These are phyloP conservation scores for Cadophora gregata DNA, from an alignment of 2,329 filamentous ascomycete genomes.

Conservation along the genomic window DNA sequence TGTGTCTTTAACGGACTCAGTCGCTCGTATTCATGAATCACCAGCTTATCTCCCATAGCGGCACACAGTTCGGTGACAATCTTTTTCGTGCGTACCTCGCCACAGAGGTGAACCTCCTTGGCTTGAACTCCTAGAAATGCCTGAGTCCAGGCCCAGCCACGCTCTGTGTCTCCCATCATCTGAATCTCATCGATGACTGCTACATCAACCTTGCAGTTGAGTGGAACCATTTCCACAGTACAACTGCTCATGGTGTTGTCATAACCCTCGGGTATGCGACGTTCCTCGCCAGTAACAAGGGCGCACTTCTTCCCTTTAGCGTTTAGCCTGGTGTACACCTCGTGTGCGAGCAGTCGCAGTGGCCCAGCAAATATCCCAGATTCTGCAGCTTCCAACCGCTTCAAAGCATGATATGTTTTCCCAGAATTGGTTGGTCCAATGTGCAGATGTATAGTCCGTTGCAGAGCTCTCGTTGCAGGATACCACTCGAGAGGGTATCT, in stretches of 20 bases:
- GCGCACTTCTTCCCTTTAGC: conserved; percentile 79
- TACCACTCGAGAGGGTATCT: conserved; percentile 94
- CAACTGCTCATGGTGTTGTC: conserved; percentile 75
- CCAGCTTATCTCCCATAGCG: conserved; percentile 79
- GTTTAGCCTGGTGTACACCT: conserved; percentile 88
- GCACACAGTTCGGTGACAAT: conserved; percentile 80
- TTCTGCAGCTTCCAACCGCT: conserved; percentile 77
- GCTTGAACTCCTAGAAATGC: conserved; percentile 87
- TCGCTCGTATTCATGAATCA: conserved; percentile 83
- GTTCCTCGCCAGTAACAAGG: conserved; percentile 90
- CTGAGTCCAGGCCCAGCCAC: conserved; percentile 94
- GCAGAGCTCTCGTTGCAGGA: conserved; percentile 78
- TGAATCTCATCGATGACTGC: conserved; percentile 99
- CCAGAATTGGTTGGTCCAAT: conserved; percentile 98
- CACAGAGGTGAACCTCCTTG: conserved; percentile 90
- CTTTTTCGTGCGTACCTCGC: conserved; percentile 82
- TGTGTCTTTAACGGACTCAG: conserved; percentile 78
- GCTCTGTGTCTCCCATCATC: conserved; percentile 82
- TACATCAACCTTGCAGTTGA: conserved; percentile 66
- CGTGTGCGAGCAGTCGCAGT: conserved; percentile 85
- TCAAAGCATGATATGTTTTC: conserved; percentile 93
- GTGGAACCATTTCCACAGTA: conserved; percentile 88
- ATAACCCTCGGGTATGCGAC: conserved; percentile 67
- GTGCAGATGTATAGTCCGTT: conserved; percentile 87
- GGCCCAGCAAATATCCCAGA: conserved; percentile 90